phyloP scores from a whole-genome alignment of 768 basidiomycete species.

The Hericium coralloides region DNA sequence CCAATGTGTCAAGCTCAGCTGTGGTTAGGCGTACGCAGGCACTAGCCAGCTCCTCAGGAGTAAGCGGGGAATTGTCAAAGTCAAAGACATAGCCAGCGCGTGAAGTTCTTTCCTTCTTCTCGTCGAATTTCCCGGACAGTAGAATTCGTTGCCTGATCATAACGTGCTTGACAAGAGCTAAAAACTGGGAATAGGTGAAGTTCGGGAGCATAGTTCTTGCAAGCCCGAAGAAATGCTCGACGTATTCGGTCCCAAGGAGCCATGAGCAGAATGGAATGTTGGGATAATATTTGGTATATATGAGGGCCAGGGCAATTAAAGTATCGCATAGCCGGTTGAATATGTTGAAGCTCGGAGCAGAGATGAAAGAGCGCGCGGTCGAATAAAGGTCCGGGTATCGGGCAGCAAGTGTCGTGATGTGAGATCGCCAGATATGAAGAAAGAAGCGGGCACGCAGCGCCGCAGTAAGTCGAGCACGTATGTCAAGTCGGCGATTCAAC shows the following conservation, averaged over 20 bases:
- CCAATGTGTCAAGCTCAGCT: neutral
- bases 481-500: too few species aligned
- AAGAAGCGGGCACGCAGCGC: slow-evolving; percentile 13
- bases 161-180: slow-evolving; percentile 20
- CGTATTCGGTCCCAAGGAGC: slow-evolving; percentile 17
- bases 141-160: slow-evolving; percentile 20
- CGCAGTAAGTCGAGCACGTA: too few species aligned
- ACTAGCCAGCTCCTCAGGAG: neutral
- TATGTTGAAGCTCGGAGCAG: slow-evolving; percentile 19
- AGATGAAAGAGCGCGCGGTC: slow-evolving; percentile 16
- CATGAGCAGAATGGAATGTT: slow-evolving; percentile 18
- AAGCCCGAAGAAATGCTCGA: slow-evolving; percentile 11
- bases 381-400: slow-evolving; percentile 19
- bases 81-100: slow-evolving; percentile 17
- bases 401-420: slow-evolving; percentile 7
- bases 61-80: slow-evolving; percentile 9
- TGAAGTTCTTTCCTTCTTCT: neutral
- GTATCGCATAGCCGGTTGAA: slow-evolving; percentile 22
- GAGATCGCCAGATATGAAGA: slow-evolving; percentile 16
- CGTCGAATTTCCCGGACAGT: slow-evolving; percentile 12
- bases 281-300: slow-evolving; percentile 14
- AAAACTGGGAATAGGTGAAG: slow-evolving; percentile 21
- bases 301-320: slow-evolving; percentile 15
- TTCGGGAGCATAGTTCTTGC: slow-evolving; percentile 18
- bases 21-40: neutral